Base-by-base conservation (phyloP, 23 red algal genomes). In the Gracilaria vermiculophylla region DNA sequence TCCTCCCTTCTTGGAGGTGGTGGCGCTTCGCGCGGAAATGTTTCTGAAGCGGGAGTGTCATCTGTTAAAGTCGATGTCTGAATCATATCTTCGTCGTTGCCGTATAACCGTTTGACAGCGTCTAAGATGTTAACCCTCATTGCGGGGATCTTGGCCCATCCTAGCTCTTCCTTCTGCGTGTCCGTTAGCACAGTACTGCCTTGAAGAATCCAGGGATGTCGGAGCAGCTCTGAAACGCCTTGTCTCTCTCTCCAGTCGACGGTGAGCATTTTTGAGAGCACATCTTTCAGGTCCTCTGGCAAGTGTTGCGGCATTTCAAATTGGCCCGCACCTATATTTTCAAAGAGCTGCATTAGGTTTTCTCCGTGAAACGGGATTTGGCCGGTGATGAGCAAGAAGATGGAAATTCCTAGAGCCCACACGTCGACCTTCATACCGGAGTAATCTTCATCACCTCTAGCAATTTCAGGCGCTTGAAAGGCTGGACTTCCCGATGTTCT, bases 381-480 rank as follows among this genome's bases (percentile, higher is more conserved):
- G 41, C 97, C 97, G 19, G 94, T 91, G 41, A 99, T 54, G 83
- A 93, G 69, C 44, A 85, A 89, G 82, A 86, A 99, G 36, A 94
- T 73, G 42, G 97, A 93, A 39, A 99, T 93, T 39, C 97, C 97
- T 50, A 94, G 45, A 21, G 97, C 97, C 97, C 97, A 99, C 1
- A 94, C 94, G 69, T 99, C 97, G 2, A 99, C 97, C 39, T 94
- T 96, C 67, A 75, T 73, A 51, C 97, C 97, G 7, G 89, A 92
- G 52, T 93, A 99, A 43, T 84, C 86, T 15, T 31, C 80, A 15
- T 92, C 93, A 5, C 97, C 97, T n/a, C 66, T 54, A n/a, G 97
- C 97, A 77, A 99, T 95, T 62, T 99, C 97, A 23, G 97, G 97
- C 69, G 97, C 90, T 55, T 96, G 97, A 81, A 99, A 99, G 25